Evolutionary conservation across 1,139 yeast species (phyloP), one percentile per base, ranked within the genome.

Genomic region (Kluyveromyces sp.): DNA sequence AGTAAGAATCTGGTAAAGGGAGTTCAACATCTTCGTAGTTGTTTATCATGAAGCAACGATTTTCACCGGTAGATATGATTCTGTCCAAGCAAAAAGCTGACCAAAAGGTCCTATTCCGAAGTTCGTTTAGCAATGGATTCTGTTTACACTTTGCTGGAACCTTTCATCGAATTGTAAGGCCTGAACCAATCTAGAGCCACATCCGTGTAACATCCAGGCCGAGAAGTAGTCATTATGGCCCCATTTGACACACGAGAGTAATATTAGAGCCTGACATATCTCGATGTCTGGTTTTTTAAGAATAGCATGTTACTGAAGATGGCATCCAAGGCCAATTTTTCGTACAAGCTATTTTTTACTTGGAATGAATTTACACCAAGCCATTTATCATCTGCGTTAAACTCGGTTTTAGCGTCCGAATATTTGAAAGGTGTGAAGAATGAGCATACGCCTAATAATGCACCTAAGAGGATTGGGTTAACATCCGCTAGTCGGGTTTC

Each of bases 161-260:
- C 43, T 10, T 21, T 46, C 51, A 37, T 48, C 51, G 28, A 45
- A 48, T 30, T 45, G 40, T 25, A 49, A 25, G 4, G 51, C 48
- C 36, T 49, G 52, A 4, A 48, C 28, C 49, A 49, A 41, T 8
- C 52, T 37, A n/a, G 39, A 33, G 7, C 45, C 52, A 34, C 45
- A 45, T 7, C 50, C 47, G 37, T 45, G 50, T 32, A 49, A 33
- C 52, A 49, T 49, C 52, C 52, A 49, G 4, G 50, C 36, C 7
- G 47, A 42, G 43, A 39, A 49, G 38, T 49, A 48, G 21, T 49
- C 50, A 28, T 41, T 48, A 15, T 45, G 48, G 4, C 52, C 50
- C 50, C 52, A 49, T 28, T 48, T 45, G 8, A 43, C 43, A 31
- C 41, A 39, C 1, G 48, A 10, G 30, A 49, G 36, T 3, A 49